A percentile compares a stretch with the other conserved stretches of the same genome.
phyloP scores from a whole-genome alignment of 306 rosid genomes.

The Abrus precatorius region DNA sequence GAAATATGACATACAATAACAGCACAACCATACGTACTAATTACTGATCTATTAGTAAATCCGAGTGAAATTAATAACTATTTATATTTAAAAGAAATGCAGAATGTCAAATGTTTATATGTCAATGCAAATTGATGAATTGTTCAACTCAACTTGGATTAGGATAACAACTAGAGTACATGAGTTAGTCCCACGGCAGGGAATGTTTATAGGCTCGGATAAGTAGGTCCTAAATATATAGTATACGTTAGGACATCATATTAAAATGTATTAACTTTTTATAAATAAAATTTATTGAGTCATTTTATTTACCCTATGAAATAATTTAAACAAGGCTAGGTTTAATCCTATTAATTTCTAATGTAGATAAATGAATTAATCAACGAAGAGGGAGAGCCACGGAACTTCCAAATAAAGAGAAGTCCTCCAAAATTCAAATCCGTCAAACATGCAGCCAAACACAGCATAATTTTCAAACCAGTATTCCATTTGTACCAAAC shows the following conservation, averaged over 20 bases:
- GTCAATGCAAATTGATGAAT: background rate
- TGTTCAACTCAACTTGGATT: background rate
- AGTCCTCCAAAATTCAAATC: conserved; percentile 45
- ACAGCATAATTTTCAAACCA: conserved; percentile 28
- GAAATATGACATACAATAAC: background rate
- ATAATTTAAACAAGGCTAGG: too few relatives aligned
- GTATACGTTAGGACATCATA: too few relatives aligned
- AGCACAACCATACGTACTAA: background rate
- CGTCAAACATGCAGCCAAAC: conserved; percentile 45
- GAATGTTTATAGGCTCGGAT: too few relatives aligned
- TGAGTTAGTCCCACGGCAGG: too few relatives aligned
- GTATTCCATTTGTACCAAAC: conserved; percentile 41
- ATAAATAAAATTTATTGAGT: too few relatives aligned
- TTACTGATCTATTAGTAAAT: background rate
- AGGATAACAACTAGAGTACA: background rate
- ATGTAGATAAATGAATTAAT: background rate
- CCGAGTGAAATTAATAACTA: background rate
- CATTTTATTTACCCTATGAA: too few relatives aligned
- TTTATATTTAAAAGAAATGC: background rate
- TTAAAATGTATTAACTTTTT: too few relatives aligned
- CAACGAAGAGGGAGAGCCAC: conserved; percentile 16
- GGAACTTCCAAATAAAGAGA: conserved; percentile 17
- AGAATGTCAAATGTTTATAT: background rate
- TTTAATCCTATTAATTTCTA: background rate
- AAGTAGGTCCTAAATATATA: too few relatives aligned